phyloP scores from a whole-genome alignment of 768 basidiomycete species.

The Kwoniella pini region DNA sequence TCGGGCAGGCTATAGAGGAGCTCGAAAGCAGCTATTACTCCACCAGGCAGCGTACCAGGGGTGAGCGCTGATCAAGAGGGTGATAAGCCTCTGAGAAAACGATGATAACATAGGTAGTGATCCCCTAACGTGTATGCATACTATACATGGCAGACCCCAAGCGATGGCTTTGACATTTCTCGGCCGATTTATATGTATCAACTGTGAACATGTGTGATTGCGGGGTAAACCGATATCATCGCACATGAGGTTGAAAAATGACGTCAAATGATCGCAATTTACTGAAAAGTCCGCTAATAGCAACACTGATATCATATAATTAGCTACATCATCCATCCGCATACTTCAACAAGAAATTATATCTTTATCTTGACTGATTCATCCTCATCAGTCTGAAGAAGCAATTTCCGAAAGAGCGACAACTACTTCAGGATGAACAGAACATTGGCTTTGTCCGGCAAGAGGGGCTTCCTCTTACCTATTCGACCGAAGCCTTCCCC shows the following conservation, averaged over 20 bases:
- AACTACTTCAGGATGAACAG: constrained; percentile 15
- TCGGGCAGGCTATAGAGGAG: no score
- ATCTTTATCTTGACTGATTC: background rate
- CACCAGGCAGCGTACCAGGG: no score
- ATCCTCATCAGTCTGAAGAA: no score
- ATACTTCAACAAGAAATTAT: background rate
- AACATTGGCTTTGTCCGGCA: constrained; percentile 16
- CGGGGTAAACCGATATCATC: constrained; percentile 1
- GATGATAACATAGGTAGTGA: no score
- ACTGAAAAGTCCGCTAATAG: constrained; percentile 11
- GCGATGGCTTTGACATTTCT: no score
- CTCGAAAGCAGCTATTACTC: no score
- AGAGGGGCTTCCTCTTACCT: constrained; percentile 2
- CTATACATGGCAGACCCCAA: no score
- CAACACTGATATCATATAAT: background rate
- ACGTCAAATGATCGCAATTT: constrained; percentile 13
- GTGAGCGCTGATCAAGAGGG: no score
- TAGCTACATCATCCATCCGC: constrained; percentile 4
- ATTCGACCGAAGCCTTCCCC: constrained; percentile 11
- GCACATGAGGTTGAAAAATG: background rate
- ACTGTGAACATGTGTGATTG: background rate
- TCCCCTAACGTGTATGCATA: no score
- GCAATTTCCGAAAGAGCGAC: background rate
- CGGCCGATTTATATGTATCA: background rate
- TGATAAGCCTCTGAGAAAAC: no score